Evolutionary conservation across 805 yeast genomes (phyloP).

Genomic region (Wickerhamomyces strasburgensis): DNA sequence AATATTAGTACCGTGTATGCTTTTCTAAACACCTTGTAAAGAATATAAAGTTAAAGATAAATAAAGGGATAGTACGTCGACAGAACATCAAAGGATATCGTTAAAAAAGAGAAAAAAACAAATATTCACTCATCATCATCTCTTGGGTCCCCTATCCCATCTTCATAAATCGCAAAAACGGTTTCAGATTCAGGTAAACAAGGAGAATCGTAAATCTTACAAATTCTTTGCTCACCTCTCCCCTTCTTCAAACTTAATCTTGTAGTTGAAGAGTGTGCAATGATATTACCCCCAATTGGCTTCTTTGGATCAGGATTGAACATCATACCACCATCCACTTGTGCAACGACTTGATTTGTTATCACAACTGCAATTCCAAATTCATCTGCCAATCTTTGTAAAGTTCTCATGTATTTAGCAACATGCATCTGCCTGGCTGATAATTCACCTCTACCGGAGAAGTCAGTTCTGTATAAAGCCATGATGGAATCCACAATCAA

Average conservation of each 20-base stretch:
- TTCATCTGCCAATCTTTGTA: conserved; percentile 94
- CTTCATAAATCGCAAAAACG: conserved; percentile 92
- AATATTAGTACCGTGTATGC: too few species aligned
- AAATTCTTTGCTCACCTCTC: conserved; percentile 84
- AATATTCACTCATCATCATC: conserved; percentile 36
- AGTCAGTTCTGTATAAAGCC: conserved; percentile 95
- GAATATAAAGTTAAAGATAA: conserved; percentile 1
- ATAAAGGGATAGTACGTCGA: too few species aligned
- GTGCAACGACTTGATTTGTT: conserved; percentile 95
- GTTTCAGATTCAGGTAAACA: conserved; percentile 95
- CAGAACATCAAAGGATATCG: too few species aligned
- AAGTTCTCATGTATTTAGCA: conserved; percentile 85
- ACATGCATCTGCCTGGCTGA: conserved; percentile 93
- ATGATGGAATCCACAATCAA: conserved; percentile 95
- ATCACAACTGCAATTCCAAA: conserved; percentile 96
- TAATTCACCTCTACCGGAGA: conserved; percentile 90
- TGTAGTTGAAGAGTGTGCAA: conserved; percentile 96
- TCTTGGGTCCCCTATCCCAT: conserved; percentile 94
- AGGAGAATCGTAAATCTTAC: conserved; percentile 94
- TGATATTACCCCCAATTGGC: conserved; percentile 97
- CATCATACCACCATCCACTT: conserved; percentile 80
- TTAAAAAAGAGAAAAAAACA: neutral
- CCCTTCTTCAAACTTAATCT: conserved; percentile 88
- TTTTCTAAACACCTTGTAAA: too few species aligned
- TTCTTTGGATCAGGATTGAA: conserved; percentile 96